phyloP scores from a whole-genome alignment of 352 stramenopile genomes.

The Globisporangium mamillatum region DNA sequence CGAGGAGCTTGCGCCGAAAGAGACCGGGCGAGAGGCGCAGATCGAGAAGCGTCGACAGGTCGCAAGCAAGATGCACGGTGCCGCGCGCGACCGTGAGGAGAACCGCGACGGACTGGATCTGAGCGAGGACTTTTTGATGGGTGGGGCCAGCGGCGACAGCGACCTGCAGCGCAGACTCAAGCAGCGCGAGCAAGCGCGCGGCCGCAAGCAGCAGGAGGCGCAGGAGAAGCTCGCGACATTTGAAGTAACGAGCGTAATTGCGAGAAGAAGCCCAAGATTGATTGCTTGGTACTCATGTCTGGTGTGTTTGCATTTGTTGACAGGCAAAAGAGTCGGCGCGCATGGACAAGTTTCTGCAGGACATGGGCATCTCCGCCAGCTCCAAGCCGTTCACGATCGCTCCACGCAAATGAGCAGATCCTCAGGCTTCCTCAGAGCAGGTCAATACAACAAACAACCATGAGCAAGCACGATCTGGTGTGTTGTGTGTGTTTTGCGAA shows the following conservation, averaged over 20 bases:
- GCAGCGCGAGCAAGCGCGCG: conserved; percentile 33
- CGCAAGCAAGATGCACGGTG: conserved; percentile 46
- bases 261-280: neutral
- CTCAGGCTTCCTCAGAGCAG: neutral
- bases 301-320: neutral
- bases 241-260: conserved; percentile 25
- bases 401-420: conserved; percentile 22
- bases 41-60: conserved; percentile 58
- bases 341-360: conserved; percentile 76
- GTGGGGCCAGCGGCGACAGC: conserved; percentile 14
- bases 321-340: conserved; percentile 65
- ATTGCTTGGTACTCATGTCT: too few species aligned
- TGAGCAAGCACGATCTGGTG: neutral
- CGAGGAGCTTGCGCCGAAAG: conserved; percentile 61
- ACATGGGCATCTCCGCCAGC: conserved; percentile 53
- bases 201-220: conserved; percentile 36
- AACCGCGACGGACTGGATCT: conserved; percentile 65
- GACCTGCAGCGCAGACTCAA: conserved; percentile 45
- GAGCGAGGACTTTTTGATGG: conserved; percentile 69
- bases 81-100: conserved; percentile 57
- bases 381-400: conserved; percentile 56
- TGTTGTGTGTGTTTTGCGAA: neutral
- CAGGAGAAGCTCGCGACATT: conserved; percentile 36
- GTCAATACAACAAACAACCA: neutral
- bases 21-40: conserved; percentile 58